Conservation (phyloP, 176 grass and related monocot genomes). For the Oryza longistaminata region DNA sequence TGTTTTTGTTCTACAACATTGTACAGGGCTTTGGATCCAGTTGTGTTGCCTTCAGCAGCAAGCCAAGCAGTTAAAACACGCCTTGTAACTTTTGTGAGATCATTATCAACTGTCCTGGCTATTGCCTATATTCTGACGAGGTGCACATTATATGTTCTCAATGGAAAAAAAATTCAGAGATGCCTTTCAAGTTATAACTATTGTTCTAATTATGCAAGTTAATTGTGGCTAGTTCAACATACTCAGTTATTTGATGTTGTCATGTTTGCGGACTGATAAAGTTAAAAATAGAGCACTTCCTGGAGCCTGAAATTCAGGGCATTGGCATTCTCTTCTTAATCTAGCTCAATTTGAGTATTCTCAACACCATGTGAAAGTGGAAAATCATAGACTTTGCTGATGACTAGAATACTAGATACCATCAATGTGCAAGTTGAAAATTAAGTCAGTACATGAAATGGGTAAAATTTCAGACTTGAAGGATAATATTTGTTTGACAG, state of each 20-base stretch:
- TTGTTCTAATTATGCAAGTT: conserved; percentile 12
- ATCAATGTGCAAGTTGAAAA: not conserved
- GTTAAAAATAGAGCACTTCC: not conserved
- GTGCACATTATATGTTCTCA: conserved; percentile 42
- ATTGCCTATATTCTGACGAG: conserved; percentile 85
- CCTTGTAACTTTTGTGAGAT: conserved; percentile 84
- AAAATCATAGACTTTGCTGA: not conserved
- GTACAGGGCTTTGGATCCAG: conserved; percentile 79
- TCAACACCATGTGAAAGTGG: not conserved
- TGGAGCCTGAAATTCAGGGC: not conserved
- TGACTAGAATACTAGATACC: not conserved
- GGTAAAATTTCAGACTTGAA: not conserved
- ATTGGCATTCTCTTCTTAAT: not conserved
- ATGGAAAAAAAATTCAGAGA: not conserved
- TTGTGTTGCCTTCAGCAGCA: conserved; percentile 68
- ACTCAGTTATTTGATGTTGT: not conserved
- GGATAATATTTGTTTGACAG: not conserved
- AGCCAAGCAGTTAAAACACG: conserved; percentile 87
- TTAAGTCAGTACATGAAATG: not conserved
- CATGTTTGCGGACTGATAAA: not conserved
- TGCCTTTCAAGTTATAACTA: conserved; percentile 16
- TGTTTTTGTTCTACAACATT: conserved; percentile 26
- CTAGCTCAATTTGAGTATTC: conserved; percentile 9
- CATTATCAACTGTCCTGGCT: conserved; percentile 83
- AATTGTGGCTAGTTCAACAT: not conserved